These are phyloP conservation scores for Wickerhamiella hasegawae DNA, from an alignment of 805 yeast genomes.

Conservation along the genomic window DNA sequence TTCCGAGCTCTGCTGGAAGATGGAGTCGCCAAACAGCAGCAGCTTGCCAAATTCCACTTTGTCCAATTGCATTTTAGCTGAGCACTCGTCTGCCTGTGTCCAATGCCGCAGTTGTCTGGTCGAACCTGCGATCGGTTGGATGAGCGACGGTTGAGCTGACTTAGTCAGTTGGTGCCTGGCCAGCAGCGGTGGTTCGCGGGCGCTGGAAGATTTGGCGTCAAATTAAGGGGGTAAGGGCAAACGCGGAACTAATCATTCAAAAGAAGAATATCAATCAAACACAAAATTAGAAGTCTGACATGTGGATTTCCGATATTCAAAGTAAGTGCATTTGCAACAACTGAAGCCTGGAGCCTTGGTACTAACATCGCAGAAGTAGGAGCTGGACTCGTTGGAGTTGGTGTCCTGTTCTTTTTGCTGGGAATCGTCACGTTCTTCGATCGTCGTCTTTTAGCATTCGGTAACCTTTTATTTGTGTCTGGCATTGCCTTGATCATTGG, in stretches of 20 bases:
- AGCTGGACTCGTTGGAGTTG: conserved; percentile 69
- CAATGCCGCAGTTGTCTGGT: too few relatives aligned
- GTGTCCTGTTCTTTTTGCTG: conserved; percentile 57
- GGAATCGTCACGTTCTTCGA: conserved; percentile 83
- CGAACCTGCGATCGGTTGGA: too few relatives aligned
- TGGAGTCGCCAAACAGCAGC: conserved; percentile 55
- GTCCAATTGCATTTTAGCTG: too few relatives aligned
- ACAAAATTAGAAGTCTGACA: conserved; percentile 2
- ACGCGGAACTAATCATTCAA: too few relatives aligned
- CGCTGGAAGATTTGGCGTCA: too few relatives aligned
- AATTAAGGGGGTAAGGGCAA: too few relatives aligned
- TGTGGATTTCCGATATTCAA: conserved; percentile 25
- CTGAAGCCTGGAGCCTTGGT: neutral
- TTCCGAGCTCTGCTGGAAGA: conserved; percentile 39
- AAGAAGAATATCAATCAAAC: too few relatives aligned
- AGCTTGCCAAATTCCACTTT: conserved; percentile 23
- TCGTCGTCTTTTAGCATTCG: conserved; percentile 74
- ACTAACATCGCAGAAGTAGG: conserved; percentile 49
- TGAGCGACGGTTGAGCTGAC: too few relatives aligned
- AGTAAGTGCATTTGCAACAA: conserved; percentile 17
- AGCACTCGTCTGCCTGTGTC: too few relatives aligned
- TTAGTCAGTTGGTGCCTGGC: too few relatives aligned
- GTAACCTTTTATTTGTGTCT: conserved; percentile 63
- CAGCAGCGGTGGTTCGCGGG: too few relatives aligned
- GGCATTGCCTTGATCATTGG: conserved; percentile 83